Base-by-base conservation (phyloP, 2,329 filamentous ascomycete genomes). In the Dryadomyces quercus-mongolicae region DNA sequence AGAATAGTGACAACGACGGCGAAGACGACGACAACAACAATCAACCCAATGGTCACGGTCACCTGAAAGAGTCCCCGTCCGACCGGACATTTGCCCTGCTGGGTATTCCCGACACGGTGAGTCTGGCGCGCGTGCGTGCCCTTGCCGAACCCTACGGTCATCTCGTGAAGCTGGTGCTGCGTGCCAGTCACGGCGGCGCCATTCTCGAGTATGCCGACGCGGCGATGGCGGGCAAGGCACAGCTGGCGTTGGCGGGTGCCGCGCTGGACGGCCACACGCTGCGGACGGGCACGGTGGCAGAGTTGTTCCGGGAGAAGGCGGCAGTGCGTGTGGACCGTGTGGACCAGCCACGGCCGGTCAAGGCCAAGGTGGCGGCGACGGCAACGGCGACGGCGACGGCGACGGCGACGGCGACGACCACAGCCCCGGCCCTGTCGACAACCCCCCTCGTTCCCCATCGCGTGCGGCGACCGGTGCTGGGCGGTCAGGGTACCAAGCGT, bases 21-120 rank as follows among this genome's bases (percentile, higher is more conserved):
- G 22, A 38, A 15, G 8, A 22, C 18, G 20, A 40, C 16, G 13
- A 8, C 42, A 12, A 22, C 25, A 12, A 5, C 18, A 12, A 9
- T 9, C 7, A 42, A 20, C 31, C 21, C 1, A 5, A n/a, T n/a
- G n/a, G n/a, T n/a, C n/a, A n/a, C n/a, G n/a, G n/a, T n/a, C n/a
- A n/a, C n/a, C n/a, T n/a, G n/a, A n/a, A n/a, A 20, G 21, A 36
- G 21, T 10, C 20, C 8, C 31, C 51, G 5, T 7, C 45, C 18
- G 51, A 56, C 20, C 57, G 61, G 60, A 93, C 88, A 1, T 76
- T 97, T 51, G 85, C 85, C 10, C 73, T 98, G 31, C 80, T 96
- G 69, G 86, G 91, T 58, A 74, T 98, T 1, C 89, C 93, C 0
- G 93, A 97, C 64, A 97, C 91, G 0, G 81, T 97, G 62, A 96